phyloP scores from a whole-genome alignment of 1,284 basidiomycete genomes.

The Lentinus polychrous region DNA sequence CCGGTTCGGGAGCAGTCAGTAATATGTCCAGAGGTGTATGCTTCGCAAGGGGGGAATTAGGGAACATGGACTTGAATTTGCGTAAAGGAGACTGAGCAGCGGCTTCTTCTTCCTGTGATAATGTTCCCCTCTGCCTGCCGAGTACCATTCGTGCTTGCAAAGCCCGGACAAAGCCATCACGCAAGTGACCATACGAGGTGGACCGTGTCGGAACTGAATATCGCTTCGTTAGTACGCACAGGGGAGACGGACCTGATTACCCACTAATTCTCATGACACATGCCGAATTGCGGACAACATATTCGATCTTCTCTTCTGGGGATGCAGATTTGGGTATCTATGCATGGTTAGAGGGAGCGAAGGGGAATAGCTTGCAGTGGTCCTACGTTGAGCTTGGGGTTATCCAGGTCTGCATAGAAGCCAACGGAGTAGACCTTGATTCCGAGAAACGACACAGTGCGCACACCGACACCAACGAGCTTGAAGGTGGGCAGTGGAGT shows the following conservation, averaged over 20 bases:
- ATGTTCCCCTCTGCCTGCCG: conserved; percentile 40
- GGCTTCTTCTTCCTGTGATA: conserved; percentile 53
- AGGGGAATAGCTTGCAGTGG: conserved; percentile 4
- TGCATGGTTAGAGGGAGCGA: neutral
- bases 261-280: conserved; percentile 70
- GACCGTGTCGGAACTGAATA: conserved; percentile 69
- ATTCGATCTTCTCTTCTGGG: conserved; percentile 62
- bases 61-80: conserved; percentile 71
- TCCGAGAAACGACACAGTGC: conserved; percentile 79
- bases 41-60: conserved; percentile 59
- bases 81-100: conserved; percentile 57
- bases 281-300: conserved; percentile 60
- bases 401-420: conserved; percentile 75
- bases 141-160: conserved; percentile 59
- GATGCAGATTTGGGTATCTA: conserved; percentile 42
- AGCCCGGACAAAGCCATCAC: conserved; percentile 81
- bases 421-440: conserved; percentile 83
- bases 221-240: conserved; percentile 1
- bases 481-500: conserved; percentile 52
- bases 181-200: conserved; percentile 77
- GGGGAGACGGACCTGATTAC: conserved; percentile 2
- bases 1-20: conserved; percentile 44
- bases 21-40: conserved; percentile 63
- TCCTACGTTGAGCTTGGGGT: conserved; percentile 51
- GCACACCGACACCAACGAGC: conserved; percentile 75